Base-by-base conservation (phyloP, 2,329 filamentous ascomycete species). In the Diaporthe nobilis region DNA sequence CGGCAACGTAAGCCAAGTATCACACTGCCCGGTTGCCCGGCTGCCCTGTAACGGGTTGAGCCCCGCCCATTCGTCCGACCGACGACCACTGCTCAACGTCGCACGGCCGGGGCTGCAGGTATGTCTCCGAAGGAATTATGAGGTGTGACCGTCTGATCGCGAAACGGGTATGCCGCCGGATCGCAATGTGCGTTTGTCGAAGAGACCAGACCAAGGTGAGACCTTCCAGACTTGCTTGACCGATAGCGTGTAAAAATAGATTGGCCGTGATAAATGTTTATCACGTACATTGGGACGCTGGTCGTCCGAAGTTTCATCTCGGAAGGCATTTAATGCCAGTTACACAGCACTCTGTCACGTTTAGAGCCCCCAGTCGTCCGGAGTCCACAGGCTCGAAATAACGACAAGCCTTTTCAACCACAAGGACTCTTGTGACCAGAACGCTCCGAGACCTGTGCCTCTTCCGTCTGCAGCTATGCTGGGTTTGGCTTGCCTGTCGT, bases 141-240 rank as follows among this genome's bases (percentile, higher is more conserved):
- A 39, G 13, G 65, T 42, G 49, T 25, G 22, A 55, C 65, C 34
- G 15, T 70, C 65, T 55, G 65, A 55, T 70, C 65, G n/a, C 49
- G 65, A 70, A 70, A 70, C 65, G 65, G 65, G 65, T 39, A 70
- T 70, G 65, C n/a, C 65, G 37, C 65, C 47, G 65, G 65, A 70
- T 70, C 65, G 47, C 7, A 70, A 3, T 42, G 37, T 51, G 49
- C 34, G n/a, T 42, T 70, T 28, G 65, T 70, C 65, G n/a, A 55
- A 55, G 47, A 42, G 47, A 70, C 65, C 65, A 55, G 65, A 55
- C 22, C 22, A 68, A 20, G 65, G 25, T 34, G 49, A 51, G 34
- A 37, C 49, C 49, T 68, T 53, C 47, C 47, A 51, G 31, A 34
- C 47, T 39, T 39, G 47, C 47, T 53, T 53, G 31, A 68, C 65